Evolutionary conservation across 495 filamentous ascomycete species (phyloP), one percentile per base, ranked within the genome.

Genomic region (Tuber umbilicatum): DNA sequence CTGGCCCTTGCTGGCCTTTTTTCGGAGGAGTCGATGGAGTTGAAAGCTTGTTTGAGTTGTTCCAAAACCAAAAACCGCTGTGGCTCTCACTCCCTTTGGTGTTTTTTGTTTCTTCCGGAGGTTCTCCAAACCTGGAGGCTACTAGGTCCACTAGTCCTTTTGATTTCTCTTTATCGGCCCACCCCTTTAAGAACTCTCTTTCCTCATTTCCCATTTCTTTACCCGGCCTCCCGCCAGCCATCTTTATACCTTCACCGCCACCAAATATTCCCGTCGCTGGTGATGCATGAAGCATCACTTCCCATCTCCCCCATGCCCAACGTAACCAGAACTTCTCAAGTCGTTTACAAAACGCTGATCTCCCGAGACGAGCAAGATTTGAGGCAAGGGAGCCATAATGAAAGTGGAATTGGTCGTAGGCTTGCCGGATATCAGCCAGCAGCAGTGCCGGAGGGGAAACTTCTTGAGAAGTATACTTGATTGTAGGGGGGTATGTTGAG

Each of bases 121-220:
- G 82, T 60, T 92, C 87, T 12, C 93, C 95, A 83, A 94, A 97
- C 79, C 90, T 89, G 10, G 92, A 93, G 9, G 97, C 93, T 69
- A 97, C 85, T 70, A 98, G 77, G 83, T 99, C 95, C 31, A 97
- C 87, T 74, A 89, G 89, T 41, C 87, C 95, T 84, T 64, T 89
- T 85, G 45, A 86, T 83, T 84, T 92, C 76, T 82, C 88, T 83
- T 82, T 85, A 27, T 83, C 74, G 14, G 92, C 89, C 79, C 97
- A 89, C 27, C 92, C 93, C 82, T 97, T 95, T 2, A 99, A 85
- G 1, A 97, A 94, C 79, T 94, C 93, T 79, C 85, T 93, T 78
- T 97, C 92, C 84, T 97, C 94, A 81, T 97, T 94, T 42, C 94
- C 95, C 19, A 97, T 94, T 1, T 96, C 96, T 23, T 97, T 88